phyloP scores from a whole-genome alignment of 345 rosid species.

The Eucalyptus caleyi region DNA sequence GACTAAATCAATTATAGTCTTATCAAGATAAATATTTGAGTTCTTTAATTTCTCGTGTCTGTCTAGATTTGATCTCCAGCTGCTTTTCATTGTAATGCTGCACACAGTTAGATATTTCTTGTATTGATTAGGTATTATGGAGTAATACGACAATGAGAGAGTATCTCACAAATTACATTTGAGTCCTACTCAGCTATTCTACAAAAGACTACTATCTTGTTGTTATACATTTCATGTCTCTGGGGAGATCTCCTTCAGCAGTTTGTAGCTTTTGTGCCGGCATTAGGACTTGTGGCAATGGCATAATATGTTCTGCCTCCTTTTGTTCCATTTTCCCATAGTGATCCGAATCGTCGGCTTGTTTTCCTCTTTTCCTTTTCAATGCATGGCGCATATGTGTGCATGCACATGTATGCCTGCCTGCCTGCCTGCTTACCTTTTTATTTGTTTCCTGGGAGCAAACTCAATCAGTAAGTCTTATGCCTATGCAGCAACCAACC shows the following conservation, averaged over 20 bases:
- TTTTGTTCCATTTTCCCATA: neutral
- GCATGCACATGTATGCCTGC: neutral
- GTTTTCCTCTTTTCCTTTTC: neutral
- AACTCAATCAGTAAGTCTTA: neutral
- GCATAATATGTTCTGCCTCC: neutral
- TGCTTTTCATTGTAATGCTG: neutral
- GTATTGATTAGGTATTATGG: neutral
- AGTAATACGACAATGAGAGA: neutral
- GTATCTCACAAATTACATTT: neutral
- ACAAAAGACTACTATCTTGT: neutral
- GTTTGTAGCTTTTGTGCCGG: neutral
- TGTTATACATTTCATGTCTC: neutral
- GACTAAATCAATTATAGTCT: neutral
- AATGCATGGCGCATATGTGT: neutral
- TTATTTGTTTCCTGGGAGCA: neutral
- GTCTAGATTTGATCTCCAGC: neutral
- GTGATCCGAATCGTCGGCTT: neutral
- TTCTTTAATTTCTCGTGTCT: neutral
- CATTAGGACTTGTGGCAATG: neutral
- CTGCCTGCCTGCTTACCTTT: neutral
- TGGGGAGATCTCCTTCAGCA: neutral
- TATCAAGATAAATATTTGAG: neutral
- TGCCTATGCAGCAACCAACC: slow-evolving; percentile 26
- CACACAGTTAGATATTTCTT: neutral
- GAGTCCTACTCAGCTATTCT: neutral